These are phyloP conservation scores for Pseudonectria foliicola DNA, from an alignment of 2,329 filamentous ascomycete species.

Conservation along the genomic window DNA sequence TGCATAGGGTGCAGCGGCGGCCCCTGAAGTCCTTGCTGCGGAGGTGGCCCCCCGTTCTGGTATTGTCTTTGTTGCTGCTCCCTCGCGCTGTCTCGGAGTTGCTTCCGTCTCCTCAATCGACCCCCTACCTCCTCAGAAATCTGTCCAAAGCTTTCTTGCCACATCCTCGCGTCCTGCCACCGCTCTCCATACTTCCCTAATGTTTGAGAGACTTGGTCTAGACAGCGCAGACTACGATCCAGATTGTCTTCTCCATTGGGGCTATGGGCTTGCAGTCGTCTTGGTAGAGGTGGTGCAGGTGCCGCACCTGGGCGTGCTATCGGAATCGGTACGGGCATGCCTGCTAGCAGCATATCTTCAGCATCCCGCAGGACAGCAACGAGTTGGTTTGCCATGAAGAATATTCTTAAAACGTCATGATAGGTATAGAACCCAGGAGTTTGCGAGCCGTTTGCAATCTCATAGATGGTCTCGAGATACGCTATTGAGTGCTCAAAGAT, in stretches of 20 bases:
- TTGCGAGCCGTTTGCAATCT: constrained; percentile 52
- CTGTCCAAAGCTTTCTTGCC: constrained; percentile 47
- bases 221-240: constrained; percentile 47
- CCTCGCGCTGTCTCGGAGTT: constrained; percentile 23
- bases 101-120: constrained; percentile 33
- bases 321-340: constrained; percentile 38
- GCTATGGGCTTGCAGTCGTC: constrained; percentile 29
- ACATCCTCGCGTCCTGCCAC: constrained; percentile 49
- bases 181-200: constrained; percentile 50
- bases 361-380: constrained; percentile 53
- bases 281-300: constrained; percentile 46
- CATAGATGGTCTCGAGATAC: constrained; percentile 71
- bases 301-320: constrained; percentile 39
- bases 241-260: constrained; percentile 41
- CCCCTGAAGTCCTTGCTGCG: constrained; percentile 8
- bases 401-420: constrained; percentile 78
- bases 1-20: constrained; percentile 12
- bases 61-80: constrained; percentile 31
- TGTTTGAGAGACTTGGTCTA: constrained; percentile 47
- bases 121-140: constrained; percentile 39
- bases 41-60: constrained; percentile 21
- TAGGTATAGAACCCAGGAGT: constrained; percentile 71
- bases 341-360: constrained; percentile 49
- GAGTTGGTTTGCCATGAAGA: constrained; percentile 63
- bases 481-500: constrained; percentile 81